Percentiles rank a stretch among this genome's conserved stretches.
phyloP scores from a whole-genome alignment of 768 basidiomycete species.

The Trametes gibbosa region DNA sequence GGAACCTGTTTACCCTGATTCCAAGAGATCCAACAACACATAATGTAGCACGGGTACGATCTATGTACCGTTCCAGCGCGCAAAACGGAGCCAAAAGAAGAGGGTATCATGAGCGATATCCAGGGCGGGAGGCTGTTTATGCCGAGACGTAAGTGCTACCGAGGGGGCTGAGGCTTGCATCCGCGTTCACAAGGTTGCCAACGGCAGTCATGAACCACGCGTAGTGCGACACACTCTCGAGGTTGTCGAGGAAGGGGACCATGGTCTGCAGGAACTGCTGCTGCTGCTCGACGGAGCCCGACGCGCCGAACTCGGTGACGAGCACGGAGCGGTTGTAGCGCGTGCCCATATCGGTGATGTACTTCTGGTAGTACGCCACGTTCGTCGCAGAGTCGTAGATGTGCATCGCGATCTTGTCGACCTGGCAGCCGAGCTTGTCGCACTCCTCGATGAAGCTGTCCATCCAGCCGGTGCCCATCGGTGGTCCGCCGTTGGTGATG shows the following conservation, averaged over 20 bases:
- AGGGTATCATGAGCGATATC: neutral
- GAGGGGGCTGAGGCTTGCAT: constrained; percentile 23
- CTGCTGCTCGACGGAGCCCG: constrained; percentile 23
- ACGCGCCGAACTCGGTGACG: constrained; percentile 33
- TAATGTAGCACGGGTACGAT: neutral
- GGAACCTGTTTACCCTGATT: neutral
- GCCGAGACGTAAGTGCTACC: constrained; percentile 27
- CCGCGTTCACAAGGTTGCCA: constrained; percentile 27
- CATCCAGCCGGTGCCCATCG: constrained; percentile 32
- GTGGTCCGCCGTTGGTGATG: constrained; percentile 33
- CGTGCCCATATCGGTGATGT: constrained; percentile 28
- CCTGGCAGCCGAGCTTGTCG: constrained; percentile 25
- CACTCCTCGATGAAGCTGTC: constrained; percentile 30
- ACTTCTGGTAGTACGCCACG: constrained; percentile 30
- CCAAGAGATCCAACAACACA: neutral
- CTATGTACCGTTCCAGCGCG: neutral
- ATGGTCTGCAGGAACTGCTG: constrained; percentile 27
- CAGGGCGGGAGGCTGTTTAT: neutral
- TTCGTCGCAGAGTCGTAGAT: constrained; percentile 32
- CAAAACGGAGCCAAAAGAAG: neutral
- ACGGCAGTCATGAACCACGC: constrained; percentile 28
- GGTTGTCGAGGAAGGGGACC: constrained; percentile 30
- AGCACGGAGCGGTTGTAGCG: constrained; percentile 29
- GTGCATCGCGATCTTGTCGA: constrained; percentile 31
- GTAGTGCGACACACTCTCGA: constrained; percentile 24